Conservation (phyloP, 1,284 basidiomycete species). For the Pascua guehoae region DNA sequence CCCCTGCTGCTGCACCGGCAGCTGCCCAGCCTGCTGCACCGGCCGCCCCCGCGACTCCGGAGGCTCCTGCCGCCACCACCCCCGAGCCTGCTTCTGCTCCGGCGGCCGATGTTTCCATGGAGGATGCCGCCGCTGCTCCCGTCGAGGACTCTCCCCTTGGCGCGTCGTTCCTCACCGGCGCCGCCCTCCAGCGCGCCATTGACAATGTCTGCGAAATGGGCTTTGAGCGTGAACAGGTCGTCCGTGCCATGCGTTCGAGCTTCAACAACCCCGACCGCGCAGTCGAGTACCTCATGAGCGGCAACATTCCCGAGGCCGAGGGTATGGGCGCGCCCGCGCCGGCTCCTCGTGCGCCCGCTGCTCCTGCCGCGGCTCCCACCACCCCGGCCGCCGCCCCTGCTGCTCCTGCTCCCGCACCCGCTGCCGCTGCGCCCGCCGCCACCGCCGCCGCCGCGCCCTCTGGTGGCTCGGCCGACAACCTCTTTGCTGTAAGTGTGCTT, state of each 20-base stretch:
- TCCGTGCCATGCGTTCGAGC: slow-evolving; percentile 83
- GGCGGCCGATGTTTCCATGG: slow-evolving; percentile 24
- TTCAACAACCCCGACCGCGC: slow-evolving; percentile 98
- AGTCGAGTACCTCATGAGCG: slow-evolving; percentile 90
- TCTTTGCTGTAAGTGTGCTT: slow-evolving; percentile 44
- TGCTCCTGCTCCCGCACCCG: slow-evolving; percentile 42
- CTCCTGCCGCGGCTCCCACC: slow-evolving; percentile 48
- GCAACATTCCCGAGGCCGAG: slow-evolving; percentile 40
- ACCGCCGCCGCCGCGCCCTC: slow-evolving; percentile 41
- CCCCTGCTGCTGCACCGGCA: slow-evolving; percentile 41
- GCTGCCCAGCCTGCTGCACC: slow-evolving; percentile 47
- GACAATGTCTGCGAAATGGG: slow-evolving; percentile 91
- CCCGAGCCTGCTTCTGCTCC: slow-evolving; percentile 35
- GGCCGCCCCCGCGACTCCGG: slow-evolving; percentile 30
- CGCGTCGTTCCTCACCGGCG: slow-evolving; percentile 60
- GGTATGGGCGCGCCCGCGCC: neutral
- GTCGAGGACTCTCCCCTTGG: slow-evolving; percentile 16
- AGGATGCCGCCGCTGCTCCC: slow-evolving; percentile 31
- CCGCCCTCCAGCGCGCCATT: slow-evolving; percentile 69
- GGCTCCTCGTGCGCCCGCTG: slow-evolving; percentile 25
- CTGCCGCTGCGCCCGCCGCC: slow-evolving; percentile 40
- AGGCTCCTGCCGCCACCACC: slow-evolving; percentile 32
- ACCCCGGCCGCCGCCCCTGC: slow-evolving; percentile 46
- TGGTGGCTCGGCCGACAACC: slow-evolving; percentile 50
- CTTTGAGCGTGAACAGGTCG: slow-evolving; percentile 79